These are phyloP conservation scores for Penicillium brasilianum DNA, from an alignment of 2,329 filamentous ascomycete genomes.

Conservation along the genomic window DNA sequence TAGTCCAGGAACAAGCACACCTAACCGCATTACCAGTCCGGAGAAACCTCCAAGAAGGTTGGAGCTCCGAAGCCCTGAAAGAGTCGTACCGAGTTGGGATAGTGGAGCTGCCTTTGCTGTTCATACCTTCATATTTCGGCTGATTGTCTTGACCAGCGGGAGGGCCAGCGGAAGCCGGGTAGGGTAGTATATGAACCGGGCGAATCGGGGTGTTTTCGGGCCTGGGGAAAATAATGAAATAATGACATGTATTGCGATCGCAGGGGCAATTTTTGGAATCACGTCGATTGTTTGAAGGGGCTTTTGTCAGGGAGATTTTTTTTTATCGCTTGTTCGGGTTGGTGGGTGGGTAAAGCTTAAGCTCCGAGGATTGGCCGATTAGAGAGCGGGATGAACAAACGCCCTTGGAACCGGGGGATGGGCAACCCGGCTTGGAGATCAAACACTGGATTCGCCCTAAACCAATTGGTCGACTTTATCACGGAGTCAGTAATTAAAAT, in stretches of 20 bases:
- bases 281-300: not conserved
- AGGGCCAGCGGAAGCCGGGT: not conserved
- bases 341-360: conserved; percentile 7
- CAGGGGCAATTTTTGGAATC: not conserved
- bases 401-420: conserved; percentile 7
- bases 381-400: conserved; percentile 17
- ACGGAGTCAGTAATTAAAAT: not conserved
- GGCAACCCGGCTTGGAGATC: not conserved
- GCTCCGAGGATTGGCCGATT: conserved; percentile 26
- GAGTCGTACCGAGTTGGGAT: not conserved
- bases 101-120: conserved; percentile 15
- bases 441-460: not conserved
- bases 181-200: not conserved
- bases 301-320: conserved; percentile 6
- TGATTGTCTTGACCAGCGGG: not conserved
- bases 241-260: not conserved
- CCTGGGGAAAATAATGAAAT: not conserved
- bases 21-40: conserved; percentile 4
- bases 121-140: not conserved
- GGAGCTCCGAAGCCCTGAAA: conserved; percentile 26
- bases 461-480: not conserved
- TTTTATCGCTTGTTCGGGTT: conserved; percentile 2
- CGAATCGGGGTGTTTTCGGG: conserved; percentile 7
- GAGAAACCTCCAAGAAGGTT: conserved; percentile 25
- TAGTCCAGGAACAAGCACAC: not conserved